Evolutionary conservation across 2,329 filamentous ascomycete genomes (phyloP).

Genomic region (Coniosporium tulheliwenetii): DNA sequence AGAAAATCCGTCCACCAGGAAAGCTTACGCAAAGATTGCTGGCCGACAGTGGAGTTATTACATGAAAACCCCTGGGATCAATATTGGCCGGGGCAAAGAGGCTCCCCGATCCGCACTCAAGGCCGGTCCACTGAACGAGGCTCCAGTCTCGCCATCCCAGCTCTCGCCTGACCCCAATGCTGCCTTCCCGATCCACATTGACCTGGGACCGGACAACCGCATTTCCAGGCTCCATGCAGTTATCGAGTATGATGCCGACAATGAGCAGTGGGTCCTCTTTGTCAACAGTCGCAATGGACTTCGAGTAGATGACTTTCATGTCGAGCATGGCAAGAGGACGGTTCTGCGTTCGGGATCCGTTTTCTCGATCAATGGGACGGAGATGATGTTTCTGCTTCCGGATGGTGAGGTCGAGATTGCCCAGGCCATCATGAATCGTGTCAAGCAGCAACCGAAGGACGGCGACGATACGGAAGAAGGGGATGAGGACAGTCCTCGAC

Average conservation of each 20-base stretch:
- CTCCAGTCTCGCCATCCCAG: constrained; percentile 9
- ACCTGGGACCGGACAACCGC: constrained; percentile 45
- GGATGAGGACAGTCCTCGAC: constrained; percentile 7
- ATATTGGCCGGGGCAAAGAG: constrained; percentile 53
- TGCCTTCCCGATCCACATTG: constrained; percentile 55
- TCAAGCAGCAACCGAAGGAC: constrained; percentile 22
- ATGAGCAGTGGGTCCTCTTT: constrained; percentile 59
- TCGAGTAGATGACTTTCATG: constrained; percentile 58
- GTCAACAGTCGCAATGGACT: constrained; percentile 89
- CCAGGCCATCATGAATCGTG: constrained; percentile 41
- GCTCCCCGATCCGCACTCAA: no score
- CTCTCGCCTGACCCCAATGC: constrained; percentile 9
- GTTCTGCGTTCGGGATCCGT: constrained; percentile 73
- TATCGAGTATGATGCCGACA: constrained; percentile 28
- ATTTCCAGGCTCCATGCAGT: constrained; percentile 33
- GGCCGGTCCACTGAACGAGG: not conserved
- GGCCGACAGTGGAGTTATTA: constrained; percentile 77
- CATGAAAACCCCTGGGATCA: constrained; percentile 57
- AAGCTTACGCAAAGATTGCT: constrained; percentile 67
- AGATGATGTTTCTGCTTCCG: constrained; percentile 99
- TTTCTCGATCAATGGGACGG: constrained; percentile 77
- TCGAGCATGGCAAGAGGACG: constrained; percentile 52
- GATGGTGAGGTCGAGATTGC: constrained; percentile 51
- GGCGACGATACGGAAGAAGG: constrained; percentile 20
- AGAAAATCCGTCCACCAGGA: constrained; percentile 26